Percentiles rank a stretch among this genome's conserved stretches.
phyloP scores from a whole-genome alignment of 1,284 basidiomycete genomes.

The Ceratobasidium papillatum region DNA sequence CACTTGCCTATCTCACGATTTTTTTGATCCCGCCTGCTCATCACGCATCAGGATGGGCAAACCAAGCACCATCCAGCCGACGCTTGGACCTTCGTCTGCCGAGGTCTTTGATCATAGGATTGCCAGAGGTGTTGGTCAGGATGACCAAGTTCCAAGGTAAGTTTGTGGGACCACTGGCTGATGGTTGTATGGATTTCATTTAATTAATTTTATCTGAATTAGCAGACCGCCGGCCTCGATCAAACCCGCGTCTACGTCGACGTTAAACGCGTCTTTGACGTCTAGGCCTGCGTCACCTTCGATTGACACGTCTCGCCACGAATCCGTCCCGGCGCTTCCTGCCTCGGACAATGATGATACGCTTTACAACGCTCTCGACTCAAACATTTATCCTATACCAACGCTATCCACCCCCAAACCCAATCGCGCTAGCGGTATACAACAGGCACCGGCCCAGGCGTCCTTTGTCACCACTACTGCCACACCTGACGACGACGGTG shows the following conservation, averaged over 20 bases:
- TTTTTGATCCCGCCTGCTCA: neutral
- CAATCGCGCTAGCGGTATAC: neutral
- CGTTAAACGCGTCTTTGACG: neutral
- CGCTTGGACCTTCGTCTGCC: neutral
- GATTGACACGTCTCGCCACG: neutral
- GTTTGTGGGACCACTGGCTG: neutral
- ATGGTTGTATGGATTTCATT: neutral
- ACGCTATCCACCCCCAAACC: neutral
- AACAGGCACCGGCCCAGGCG: neutral
- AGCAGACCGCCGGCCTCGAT: neutral
- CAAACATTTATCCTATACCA: neutral
- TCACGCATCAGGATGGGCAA: slow-evolving; percentile 8
- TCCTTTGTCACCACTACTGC: neutral
- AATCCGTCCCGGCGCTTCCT: neutral
- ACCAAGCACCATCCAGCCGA: neutral
- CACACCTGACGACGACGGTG: neutral
- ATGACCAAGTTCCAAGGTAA: neutral
- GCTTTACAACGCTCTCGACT: neutral
- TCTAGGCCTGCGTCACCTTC: neutral
- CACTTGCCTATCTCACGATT: neutral
- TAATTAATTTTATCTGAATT: neutral
- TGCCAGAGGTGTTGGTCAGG: neutral
- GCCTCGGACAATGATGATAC: neutral
- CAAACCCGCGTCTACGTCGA: neutral
- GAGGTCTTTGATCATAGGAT: neutral